A percentile compares a stretch with the other conserved stretches of the same genome.
These are phyloP conservation scores for Dioscorea zingiberensis DNA, from an alignment of 106 monocot genomes.

Conservation along the genomic window DNA sequence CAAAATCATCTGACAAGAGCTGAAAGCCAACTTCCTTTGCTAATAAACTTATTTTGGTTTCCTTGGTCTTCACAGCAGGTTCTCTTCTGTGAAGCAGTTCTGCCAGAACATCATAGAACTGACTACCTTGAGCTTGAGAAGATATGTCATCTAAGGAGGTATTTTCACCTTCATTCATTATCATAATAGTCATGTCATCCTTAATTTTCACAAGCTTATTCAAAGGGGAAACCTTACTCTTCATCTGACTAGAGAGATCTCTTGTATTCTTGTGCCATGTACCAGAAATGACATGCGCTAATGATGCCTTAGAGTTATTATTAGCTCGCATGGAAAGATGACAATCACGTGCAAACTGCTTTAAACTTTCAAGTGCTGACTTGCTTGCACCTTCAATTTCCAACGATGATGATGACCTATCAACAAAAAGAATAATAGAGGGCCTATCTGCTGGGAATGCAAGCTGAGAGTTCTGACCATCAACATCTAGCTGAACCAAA, in stretches of 20 bases:
- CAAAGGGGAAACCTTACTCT: conserved; percentile 10
- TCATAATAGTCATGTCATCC: conserved; percentile 53
- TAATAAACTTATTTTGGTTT: conserved; percentile 68
- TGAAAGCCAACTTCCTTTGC: conserved; percentile 90
- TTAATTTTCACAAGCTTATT: conserved; percentile 32
- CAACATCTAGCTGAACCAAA: conserved; percentile 46
- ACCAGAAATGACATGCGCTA: conserved; percentile 6
- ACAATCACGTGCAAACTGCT: conserved; percentile 46
- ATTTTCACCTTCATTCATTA: conserved; percentile 40
- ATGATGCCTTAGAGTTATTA: not conserved
- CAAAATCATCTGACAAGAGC: conserved; percentile 91
- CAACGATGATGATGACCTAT: conserved; percentile 65
- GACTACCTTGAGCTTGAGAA: conserved; percentile 17
- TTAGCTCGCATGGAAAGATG: conserved; percentile 5
- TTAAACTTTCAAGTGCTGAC: conserved; percentile 59
- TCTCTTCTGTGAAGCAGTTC: conserved; percentile 45
- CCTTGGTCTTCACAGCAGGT: conserved; percentile 27
- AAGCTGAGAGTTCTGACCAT: conserved; percentile 30
- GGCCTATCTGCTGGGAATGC: conserved; percentile 57
- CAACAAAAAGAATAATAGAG: conserved; percentile 87
- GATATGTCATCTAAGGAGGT: conserved; percentile 25
- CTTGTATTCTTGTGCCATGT: conserved; percentile 11
- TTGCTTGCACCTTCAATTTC: conserved; percentile 63
- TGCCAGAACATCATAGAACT: conserved; percentile 45
- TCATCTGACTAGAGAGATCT: conserved; percentile 1